A percentile compares a stretch with the other conserved stretches of the same genome.
Conservation (phyloP, 495 filamentous ascomycete species). For the Hyaloscypha finlandica region DNA sequence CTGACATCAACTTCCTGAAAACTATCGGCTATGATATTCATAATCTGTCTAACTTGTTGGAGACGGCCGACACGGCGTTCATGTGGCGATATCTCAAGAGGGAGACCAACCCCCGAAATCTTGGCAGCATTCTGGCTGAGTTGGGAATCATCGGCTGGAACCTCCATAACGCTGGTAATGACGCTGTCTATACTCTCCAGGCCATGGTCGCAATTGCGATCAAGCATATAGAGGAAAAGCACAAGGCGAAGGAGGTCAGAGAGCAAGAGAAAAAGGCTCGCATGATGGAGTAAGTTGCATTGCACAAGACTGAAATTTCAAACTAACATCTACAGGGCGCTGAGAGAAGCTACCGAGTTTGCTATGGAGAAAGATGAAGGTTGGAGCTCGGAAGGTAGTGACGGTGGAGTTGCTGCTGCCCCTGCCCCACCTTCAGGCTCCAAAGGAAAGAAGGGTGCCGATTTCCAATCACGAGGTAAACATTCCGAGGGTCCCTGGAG, state of each 20-base stretch:
- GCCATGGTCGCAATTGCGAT: constrained; percentile 71
- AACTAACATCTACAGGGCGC: constrained; percentile 12
- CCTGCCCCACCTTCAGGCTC: neutral
- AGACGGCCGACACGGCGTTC: constrained; percentile 68
- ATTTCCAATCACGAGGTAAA: neutral
- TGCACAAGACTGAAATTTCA: neutral
- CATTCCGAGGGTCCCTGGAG: neutral
- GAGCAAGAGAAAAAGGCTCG: constrained; percentile 30
- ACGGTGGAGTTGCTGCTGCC: constrained; percentile 23
- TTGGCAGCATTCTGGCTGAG: constrained; percentile 62
- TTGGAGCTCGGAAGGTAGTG: constrained; percentile 31
- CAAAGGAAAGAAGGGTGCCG: constrained; percentile 2
- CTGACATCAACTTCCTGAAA: constrained; percentile 68
- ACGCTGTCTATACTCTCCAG: constrained; percentile 81
- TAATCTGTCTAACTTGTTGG: constrained; percentile 53
- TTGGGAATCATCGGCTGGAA: constrained; percentile 62
- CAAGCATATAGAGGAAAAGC: constrained; percentile 34
- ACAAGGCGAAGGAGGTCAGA: constrained; percentile 35
- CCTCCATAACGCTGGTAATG: constrained; percentile 93
- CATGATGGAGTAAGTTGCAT: constrained; percentile 19
- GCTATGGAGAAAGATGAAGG: constrained; percentile 24
- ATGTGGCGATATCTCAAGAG: constrained; percentile 62
- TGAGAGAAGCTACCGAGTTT: constrained; percentile 9
- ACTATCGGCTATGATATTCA: constrained; percentile 59
- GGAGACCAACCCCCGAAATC: constrained; percentile 49